These are phyloP conservation scores for Globisporangium solare DNA, from an alignment of 352 stramenopile species.

Conservation along the genomic window DNA sequence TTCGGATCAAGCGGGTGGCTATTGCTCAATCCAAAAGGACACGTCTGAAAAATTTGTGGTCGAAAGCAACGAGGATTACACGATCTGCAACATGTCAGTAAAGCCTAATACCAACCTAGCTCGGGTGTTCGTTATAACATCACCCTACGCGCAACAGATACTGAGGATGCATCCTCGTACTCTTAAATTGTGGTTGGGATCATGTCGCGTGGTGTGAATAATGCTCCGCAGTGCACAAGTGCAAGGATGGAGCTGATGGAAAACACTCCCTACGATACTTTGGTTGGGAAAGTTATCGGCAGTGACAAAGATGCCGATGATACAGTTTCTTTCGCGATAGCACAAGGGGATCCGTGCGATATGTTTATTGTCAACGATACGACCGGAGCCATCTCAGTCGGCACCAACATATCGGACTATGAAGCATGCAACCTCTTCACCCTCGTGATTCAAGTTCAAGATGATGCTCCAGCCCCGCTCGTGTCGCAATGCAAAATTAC, in stretches of 20 bases:
- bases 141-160: conserved; percentile 29
- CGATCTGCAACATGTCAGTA: conserved; percentile 20
- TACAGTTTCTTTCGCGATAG: conserved; percentile 34
- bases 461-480: conserved; percentile 35
- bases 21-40: conserved; percentile 34
- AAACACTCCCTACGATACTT: conserved; percentile 25
- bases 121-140: conserved; percentile 13
- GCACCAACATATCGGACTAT: conserved; percentile 39
- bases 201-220: conserved; percentile 42
- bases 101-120: conserved; percentile 10
- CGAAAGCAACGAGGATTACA: conserved; percentile 14
- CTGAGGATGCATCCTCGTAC: conserved; percentile 24
- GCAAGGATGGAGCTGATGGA: conserved; percentile 32
- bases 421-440: conserved; percentile 31
- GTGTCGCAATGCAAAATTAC: conserved; percentile 23
- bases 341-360: conserved; percentile 27
- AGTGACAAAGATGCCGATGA: conserved; percentile 34
- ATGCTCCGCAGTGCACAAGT: conserved; percentile 32
- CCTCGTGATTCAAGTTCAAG: conserved; percentile 36
- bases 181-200: conserved; percentile 37
- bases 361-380: conserved; percentile 45
- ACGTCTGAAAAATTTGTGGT: conserved; percentile 26
- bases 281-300: conserved; percentile 25
- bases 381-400: conserved; percentile 32
- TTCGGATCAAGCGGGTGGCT: conserved; percentile 33